Percentiles rank a stretch among this genome's conserved stretches.
Conservation (phyloP, 192 early-diverging fungal species). For the Mortierella claussenii region DNA sequence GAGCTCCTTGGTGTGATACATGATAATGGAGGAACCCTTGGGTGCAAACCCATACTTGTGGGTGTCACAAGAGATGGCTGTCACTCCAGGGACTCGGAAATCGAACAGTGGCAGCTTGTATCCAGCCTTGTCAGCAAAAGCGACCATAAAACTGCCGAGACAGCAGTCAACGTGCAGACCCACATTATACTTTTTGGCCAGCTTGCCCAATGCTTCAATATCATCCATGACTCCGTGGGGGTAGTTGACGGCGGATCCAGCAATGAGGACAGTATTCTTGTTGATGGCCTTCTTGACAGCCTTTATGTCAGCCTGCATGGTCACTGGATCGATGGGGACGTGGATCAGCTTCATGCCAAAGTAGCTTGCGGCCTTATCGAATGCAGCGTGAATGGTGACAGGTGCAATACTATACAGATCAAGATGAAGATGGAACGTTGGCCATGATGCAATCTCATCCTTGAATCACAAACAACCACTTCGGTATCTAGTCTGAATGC, state of each 20-base stretch:
- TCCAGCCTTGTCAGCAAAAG: conserved; percentile 94
- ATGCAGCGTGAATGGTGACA: conserved; percentile 93
- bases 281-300: conserved; percentile 85
- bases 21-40: conserved; percentile 95
- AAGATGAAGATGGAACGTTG: too few relatives aligned
- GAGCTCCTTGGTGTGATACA: conserved; percentile 84
- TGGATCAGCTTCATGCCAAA: conserved; percentile 90
- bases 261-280: conserved; percentile 91
- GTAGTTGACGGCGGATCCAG: conserved; percentile 91
- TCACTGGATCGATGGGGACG: conserved; percentile 83
- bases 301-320: conserved; percentile 79
- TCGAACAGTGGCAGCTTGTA: conserved; percentile 86
- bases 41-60: conserved; percentile 99
- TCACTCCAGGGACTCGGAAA: conserved; percentile 92
- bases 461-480: too few relatives aligned
- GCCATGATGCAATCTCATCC: too few relatives aligned
- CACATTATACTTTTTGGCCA: conserved; percentile 85
- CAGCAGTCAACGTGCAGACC: conserved; percentile 97
- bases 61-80: conserved; percentile 94
- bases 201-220: conserved; percentile 77
- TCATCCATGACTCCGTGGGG: conserved; percentile 96
- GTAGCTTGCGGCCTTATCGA: conserved; percentile 94
- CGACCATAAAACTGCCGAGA: conserved; percentile 94
- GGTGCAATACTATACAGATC: conserved; percentile 78
- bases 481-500: too few relatives aligned